Evolutionary conservation across 1,284 basidiomycete genomes (phyloP).

Genomic region (Apiotrichum laibachii): DNA sequence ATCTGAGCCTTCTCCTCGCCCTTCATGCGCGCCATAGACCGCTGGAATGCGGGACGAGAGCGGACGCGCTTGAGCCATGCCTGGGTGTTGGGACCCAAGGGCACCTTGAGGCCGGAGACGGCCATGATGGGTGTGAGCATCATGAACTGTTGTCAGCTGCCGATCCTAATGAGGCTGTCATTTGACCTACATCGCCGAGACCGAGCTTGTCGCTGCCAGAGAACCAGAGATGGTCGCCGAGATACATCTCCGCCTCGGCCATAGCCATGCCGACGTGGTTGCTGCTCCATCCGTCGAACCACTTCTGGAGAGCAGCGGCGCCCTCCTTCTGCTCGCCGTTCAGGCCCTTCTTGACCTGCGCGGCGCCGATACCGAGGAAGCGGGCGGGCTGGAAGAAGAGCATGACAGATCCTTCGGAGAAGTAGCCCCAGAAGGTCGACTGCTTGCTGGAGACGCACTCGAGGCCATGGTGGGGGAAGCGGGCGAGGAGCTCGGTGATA

Average conservation of each 20-base stretch:
- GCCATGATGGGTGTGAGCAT: constrained; percentile 15
- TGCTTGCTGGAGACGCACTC: constrained; percentile 19
- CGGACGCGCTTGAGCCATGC: constrained; percentile 14
- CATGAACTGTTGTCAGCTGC: constrained; percentile 6
- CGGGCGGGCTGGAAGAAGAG: constrained; percentile 12
- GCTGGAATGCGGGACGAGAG: constrained; percentile 17
- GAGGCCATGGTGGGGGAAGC: constrained; percentile 17
- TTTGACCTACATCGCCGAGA: constrained; percentile 8
- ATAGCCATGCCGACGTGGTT: constrained; percentile 1
- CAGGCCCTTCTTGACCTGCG: neutral
- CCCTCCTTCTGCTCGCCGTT: constrained; percentile 4
- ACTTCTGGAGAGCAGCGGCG: constrained; percentile 3
- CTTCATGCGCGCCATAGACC: constrained; percentile 10
- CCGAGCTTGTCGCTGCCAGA: constrained; percentile 12
- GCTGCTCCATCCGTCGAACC: constrained; percentile 4
- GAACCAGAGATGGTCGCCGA: constrained; percentile 4
- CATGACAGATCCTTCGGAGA: constrained; percentile 13
- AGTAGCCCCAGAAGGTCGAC: constrained; percentile 11
- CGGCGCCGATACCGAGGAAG: constrained; percentile 1
- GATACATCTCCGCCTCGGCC: constrained; percentile 9
- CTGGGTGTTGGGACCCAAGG: constrained; percentile 11
- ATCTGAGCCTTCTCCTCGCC: constrained; percentile 11
- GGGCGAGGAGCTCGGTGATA: constrained; percentile 10
- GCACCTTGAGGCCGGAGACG: constrained; percentile 1
- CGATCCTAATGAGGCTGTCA: neutral